phyloP scores from a whole-genome alignment of 345 rosid species.

The Eucalyptus marginata region DNA sequence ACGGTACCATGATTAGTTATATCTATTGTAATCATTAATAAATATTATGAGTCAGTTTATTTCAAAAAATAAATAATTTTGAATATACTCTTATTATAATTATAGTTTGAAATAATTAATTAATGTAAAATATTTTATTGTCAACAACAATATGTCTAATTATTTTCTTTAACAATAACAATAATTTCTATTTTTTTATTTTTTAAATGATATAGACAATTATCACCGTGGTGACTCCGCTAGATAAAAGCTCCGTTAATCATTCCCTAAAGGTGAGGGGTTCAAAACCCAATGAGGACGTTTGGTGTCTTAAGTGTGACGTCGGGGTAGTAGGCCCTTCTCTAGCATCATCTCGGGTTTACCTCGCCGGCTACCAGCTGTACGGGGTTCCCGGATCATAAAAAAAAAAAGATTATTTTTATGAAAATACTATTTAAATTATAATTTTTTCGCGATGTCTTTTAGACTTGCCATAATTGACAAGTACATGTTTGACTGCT shows the following conservation, averaged over 20 bases:
- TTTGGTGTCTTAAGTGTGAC: no score
- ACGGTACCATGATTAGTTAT: rapidly evolving
- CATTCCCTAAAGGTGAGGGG: no score
- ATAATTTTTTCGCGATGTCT: not conserved
- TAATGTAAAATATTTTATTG: not conserved
- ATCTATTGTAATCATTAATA: not conserved
- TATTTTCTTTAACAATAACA: not conserved
- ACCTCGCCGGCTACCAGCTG: no score
- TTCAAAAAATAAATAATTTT: not conserved
- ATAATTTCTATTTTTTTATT: no score
- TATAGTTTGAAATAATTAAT: not conserved
- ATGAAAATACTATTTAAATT: not conserved
- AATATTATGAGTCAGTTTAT: not conserved
- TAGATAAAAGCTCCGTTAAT: no score
- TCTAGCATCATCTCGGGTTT: no score
- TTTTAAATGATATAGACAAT: not conserved
- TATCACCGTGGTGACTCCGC: no score
- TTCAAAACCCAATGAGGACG: no score
- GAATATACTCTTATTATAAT: not conserved
- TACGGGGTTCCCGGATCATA: no score
- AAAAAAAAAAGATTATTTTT: no score
- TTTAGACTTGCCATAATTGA: not conserved
- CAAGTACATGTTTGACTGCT: not conserved
- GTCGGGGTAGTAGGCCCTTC: no score
- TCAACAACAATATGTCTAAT: not conserved